Base-by-base conservation (phyloP, 169 alveolate species). In the Blepharisma undulans region DNA sequence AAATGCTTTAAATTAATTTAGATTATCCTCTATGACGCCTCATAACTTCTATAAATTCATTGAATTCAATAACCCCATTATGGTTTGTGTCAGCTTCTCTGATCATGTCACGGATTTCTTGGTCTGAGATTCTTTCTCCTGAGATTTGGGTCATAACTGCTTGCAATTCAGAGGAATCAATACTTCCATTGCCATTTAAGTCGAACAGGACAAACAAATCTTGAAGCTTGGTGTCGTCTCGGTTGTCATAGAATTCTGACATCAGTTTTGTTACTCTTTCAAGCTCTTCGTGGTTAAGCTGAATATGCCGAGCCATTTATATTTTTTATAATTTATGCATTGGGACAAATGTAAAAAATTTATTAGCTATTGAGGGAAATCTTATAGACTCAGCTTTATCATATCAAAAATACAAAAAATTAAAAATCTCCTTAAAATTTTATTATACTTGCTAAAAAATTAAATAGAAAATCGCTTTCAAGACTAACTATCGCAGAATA, bases 61-160 rank as follows among this genome's bases (percentile, higher is more conserved):
- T 21, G n/a, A 72, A 86, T 66, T 86, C 61, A 72, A 86, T 86
- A 21, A 71, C 84, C 22, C 92, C 92, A 36, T 91, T 89, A 7
- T 89, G 89, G 78, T 93, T 84, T 18, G 72, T 16, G 87, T 93
- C 95, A 21, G 87, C 92, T 76, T 93, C 95, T 90, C 81, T 87
- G 61, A 93, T 93, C 95, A 93, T 93, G 59, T 92, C 94, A 72
- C 87, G 92, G 36, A 93, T 78, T 25, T 94, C 96, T 81, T 90
- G 93, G 29, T 92, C 93, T 72, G 94, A 79, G 5, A 94, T 91
- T 89, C 91, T 89, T 33, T 92, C 94, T 30, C 92, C 95, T 27
- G 92, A 22, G 22, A 72, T 29, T 4, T 74, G 30, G 4, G 76
- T 72, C 82, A 92, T 84, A 1, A 92, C 82, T 16, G 78, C 22